Evolutionary conservation across 495 filamentous ascomycete genomes (phyloP).

Genomic region (Penicillium atrosanguineum): DNA sequence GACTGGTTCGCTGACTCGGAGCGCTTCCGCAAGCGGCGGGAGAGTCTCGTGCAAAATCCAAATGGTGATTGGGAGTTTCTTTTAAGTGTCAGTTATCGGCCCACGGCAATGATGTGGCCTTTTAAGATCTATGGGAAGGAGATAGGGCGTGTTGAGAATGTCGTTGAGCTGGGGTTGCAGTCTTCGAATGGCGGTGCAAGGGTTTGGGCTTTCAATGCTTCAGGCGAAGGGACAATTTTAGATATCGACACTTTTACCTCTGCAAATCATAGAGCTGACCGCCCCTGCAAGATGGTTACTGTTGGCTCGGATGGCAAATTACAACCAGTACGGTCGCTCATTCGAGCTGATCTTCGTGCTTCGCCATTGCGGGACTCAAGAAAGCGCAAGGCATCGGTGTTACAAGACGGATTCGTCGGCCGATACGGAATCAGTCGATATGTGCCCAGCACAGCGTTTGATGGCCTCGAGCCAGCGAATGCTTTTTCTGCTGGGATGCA

Average conservation of each 20-base stretch:
- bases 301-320: conserved; percentile 32
- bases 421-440: conserved; percentile 23
- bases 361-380: conserved; percentile 12
- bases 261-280: conserved; percentile 7
- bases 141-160: conserved; percentile 34
- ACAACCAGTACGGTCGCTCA: conserved; percentile 15
- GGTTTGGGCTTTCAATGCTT: conserved; percentile 39
- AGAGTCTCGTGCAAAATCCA: conserved; percentile 35
- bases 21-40: conserved; percentile 26
- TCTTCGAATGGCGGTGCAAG: conserved; percentile 35
- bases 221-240: conserved; percentile 32
- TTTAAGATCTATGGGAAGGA: conserved; percentile 45
- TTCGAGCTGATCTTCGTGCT: conserved; percentile 7
- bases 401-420: conserved; percentile 24
- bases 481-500: background rate
- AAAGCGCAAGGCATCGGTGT: conserved; percentile 31
- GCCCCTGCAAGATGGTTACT: conserved; percentile 25
- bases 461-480: conserved; percentile 10
- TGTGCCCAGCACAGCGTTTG: conserved; percentile 4
- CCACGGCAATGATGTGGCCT: conserved; percentile 40
- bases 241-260: conserved; percentile 38
- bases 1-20: conserved; percentile 36
- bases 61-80: conserved; percentile 43
- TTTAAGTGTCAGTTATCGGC: conserved; percentile 33
- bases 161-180: conserved; percentile 39